These are phyloP conservation scores for Byssochlamys sp. DNA, from an alignment of 2,329 filamentous ascomycete species.

Conservation along the genomic window DNA sequence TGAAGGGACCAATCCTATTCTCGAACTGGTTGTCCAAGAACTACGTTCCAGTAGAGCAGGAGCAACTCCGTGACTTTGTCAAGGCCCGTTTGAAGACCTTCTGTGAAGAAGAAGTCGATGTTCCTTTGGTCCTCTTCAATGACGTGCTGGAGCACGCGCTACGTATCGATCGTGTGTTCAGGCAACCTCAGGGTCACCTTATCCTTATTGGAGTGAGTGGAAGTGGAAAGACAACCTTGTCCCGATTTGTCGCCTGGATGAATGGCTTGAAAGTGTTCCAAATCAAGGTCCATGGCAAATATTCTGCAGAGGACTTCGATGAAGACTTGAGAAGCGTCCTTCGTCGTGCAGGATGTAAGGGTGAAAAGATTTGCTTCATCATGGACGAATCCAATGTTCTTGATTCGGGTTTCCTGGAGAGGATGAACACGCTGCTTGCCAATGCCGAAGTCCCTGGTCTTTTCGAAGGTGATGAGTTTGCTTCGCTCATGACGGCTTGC, in stretches of 20 bases:
- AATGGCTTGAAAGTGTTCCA: conserved; percentile 98
- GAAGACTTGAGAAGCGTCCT: conserved; percentile 92
- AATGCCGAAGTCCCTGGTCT: conserved; percentile 98
- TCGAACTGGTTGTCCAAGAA: conserved; percentile 99
- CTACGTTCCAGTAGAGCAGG: conserved; percentile 90
- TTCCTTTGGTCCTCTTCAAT: conserved; percentile 97
- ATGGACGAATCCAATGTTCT: conserved; percentile 99
- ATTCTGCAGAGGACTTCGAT: conserved; percentile 96
- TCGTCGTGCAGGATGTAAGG: conserved; percentile 87
- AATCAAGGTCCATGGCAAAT: conserved; percentile 98
- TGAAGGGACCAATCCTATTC: conserved; percentile 89
- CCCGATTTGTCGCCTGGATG: conserved; percentile 99
- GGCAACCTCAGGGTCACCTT: conserved; percentile 93
- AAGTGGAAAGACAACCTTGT: conserved; percentile 95
- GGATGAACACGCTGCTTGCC: conserved; percentile 97
- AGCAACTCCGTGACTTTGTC: conserved; percentile 90
- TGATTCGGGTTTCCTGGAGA: conserved; percentile 94
- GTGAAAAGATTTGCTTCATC: conserved; percentile 99
- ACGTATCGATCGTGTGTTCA: conserved; percentile 95
- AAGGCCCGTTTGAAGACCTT: conserved; percentile 95
- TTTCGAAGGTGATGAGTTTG: conserved; percentile 97
- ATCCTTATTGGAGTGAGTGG: conserved; percentile 98
- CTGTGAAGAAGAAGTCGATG: conserved; percentile 98
- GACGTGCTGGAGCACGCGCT: conserved; percentile 96
- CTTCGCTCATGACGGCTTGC: conserved; percentile 97